Base-by-base conservation (phyloP, 495 filamentous ascomycete genomes). In the Viridothelium virens region DNA sequence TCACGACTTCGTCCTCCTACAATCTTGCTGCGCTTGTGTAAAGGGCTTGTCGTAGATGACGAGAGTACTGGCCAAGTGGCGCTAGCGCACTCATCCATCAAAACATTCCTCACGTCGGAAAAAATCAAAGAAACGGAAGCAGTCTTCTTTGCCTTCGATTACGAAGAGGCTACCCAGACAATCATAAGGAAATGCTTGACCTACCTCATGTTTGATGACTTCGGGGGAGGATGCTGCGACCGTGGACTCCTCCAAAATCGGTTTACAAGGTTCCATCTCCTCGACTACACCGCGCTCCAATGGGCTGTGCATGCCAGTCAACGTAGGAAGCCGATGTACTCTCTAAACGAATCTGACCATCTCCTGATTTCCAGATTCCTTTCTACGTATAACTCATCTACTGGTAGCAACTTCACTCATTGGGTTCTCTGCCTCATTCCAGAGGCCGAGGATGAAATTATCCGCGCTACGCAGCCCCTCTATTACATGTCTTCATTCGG, bases 111-210 rank as follows among this genome's bases (percentile, higher is more conserved):
- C 3, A 61, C 50, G 2, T 68, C 67, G 14, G 64, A n/a, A 25
- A 46, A 25, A 37, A 68, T 68, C 33, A 63, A 53, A 48, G 59
- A 53, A 31, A 61, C 63, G 4, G 37, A 50, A 25, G 64, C 64
- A 14, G 18, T 36, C 2, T 59, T 48, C 48, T 68, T 67, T 47
- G 18, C 63, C n/a, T 38, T 68, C n/a, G 50, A 62, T n/a, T 11
- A 14, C 7, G 9, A 41, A 12, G 44, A 39, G 37, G 62, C 38
- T 25, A 66, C 36, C 46, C 61, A 36, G 34, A 41, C 25, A 31
- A 59, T 68, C 3, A 33, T 66, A 16, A 48, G 63, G 36, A 68
- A 68, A 62, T 68, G 67, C 50, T 36, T 68, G 18, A 62, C 64
- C 2, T 68, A 68, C 44, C 41, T 68, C 3, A 61, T 46, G 44